Percentiles rank a stretch among this genome's conserved stretches.
These are phyloP conservation scores for Fusarium humuli DNA, from an alignment of 2,329 filamentous ascomycete genomes.

Conservation along the genomic window DNA sequence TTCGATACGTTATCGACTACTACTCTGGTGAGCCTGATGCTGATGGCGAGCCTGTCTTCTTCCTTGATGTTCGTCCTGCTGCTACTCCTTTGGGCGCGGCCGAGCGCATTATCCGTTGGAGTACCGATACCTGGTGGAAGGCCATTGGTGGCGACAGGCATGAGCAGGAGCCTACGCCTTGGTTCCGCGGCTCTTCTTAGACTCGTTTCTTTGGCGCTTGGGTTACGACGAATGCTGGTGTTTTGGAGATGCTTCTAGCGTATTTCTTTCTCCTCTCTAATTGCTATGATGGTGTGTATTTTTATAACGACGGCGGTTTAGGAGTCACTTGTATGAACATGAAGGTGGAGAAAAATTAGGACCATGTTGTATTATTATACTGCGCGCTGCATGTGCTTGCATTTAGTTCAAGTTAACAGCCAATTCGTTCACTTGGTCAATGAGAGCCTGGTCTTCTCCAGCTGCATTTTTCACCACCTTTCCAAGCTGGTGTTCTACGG, in stretches of 20 bases:
- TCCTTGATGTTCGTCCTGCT: slow-evolving; percentile 91
- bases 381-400: slow-evolving; percentile 9
- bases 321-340: slow-evolving; percentile 40
- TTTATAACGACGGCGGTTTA: slow-evolving; percentile 47
- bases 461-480: slow-evolving; percentile 69
- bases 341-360: slow-evolving; percentile 8
- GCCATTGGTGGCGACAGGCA: slow-evolving; percentile 79
- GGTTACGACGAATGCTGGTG: slow-evolving; percentile 25
- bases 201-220: slow-evolving; percentile 28
- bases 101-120: slow-evolving; percentile 88
- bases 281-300: slow-evolving; percentile 44
- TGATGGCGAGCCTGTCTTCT: slow-evolving; percentile 93
- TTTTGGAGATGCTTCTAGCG: slow-evolving; percentile 19
- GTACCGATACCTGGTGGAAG: slow-evolving; percentile 93
- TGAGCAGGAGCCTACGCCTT: slow-evolving; percentile 56
- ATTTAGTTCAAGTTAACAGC: slow-evolving; percentile 44
- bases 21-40: slow-evolving; percentile 86
- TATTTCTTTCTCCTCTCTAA: slow-evolving; percentile 45
- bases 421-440: slow-evolving; percentile 64
- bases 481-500: slow-evolving; percentile 67
- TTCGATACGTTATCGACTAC: slow-evolving; percentile 97
- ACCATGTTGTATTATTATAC: slow-evolving; percentile 41
- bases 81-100: slow-evolving; percentile 82
- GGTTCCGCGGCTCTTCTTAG: slow-evolving; percentile 47
- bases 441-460: slow-evolving; percentile 59